Evolutionary conservation across 352 stramenopile species (phyloP).

Genomic region (Phytophthora boehmeriae): DNA sequence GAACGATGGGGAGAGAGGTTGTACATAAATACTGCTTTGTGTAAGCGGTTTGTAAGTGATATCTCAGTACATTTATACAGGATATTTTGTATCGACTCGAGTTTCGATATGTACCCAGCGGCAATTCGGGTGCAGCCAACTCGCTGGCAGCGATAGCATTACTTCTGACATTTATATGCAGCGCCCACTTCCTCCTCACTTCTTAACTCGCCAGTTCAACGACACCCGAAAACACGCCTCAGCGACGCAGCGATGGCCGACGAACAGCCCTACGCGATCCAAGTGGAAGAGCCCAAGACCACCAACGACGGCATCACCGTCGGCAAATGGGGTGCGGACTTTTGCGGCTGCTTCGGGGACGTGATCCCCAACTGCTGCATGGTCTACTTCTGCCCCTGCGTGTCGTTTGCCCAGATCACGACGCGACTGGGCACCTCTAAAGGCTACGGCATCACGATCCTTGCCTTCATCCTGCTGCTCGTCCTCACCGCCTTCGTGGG

Average conservation of each 20-base stretch:
- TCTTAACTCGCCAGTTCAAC: background rate
- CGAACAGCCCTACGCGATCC: constrained; percentile 12
- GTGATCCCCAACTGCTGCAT: constrained; percentile 52
- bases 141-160: background rate
- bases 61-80: too few species aligned
- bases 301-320: constrained; percentile 12
- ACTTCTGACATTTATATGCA: background rate
- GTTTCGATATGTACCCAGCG: too few species aligned
- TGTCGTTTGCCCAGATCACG: constrained; percentile 48
- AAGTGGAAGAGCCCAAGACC: constrained; percentile 16
- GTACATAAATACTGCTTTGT: too few species aligned
- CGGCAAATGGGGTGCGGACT: constrained; percentile 35
- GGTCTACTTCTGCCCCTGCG: constrained; percentile 46
- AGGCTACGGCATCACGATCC: constrained; percentile 27
- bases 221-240: background rate
- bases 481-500: constrained; percentile 8
- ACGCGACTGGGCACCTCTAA: constrained; percentile 44
- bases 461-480: constrained; percentile 24
- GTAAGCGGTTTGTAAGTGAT: too few species aligned
- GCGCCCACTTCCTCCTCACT: background rate
- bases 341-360: constrained; percentile 49
- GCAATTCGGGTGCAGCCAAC: too few species aligned
- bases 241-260: background rate
- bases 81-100: too few species aligned
- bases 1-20: background rate